Percentiles rank a stretch among this genome's conserved stretches.
phyloP scores from a whole-genome alignment of 352 stramenopile species.

The Globisporangium paroecandrum region DNA sequence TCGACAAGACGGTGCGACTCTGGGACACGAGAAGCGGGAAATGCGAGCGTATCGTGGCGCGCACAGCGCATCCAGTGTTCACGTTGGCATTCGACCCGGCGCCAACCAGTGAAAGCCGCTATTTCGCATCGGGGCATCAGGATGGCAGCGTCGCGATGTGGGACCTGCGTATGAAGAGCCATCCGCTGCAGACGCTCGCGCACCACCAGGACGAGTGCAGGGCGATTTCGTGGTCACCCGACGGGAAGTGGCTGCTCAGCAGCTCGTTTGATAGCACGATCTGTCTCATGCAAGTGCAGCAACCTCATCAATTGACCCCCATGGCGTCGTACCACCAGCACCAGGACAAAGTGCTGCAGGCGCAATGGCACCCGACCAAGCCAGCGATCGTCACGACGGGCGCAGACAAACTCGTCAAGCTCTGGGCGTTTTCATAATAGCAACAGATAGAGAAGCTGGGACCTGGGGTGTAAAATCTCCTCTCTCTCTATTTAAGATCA shows the following conservation, averaged over 20 bases:
- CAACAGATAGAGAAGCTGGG: background rate
- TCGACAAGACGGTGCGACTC: constrained; percentile 62
- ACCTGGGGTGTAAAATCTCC: background rate
- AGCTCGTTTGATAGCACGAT: constrained; percentile 62
- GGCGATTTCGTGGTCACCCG: constrained; percentile 53
- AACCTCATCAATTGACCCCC: constrained; percentile 19
- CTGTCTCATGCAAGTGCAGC: constrained; percentile 27
- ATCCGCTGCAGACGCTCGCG: constrained; percentile 27
- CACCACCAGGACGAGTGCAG: constrained; percentile 60
- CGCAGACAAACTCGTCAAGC: constrained; percentile 64
- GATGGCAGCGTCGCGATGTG: constrained; percentile 60
- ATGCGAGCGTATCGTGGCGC: constrained; percentile 50
- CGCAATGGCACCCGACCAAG: constrained; percentile 51
- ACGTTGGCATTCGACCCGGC: constrained; percentile 46
- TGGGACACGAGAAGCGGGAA: constrained; percentile 58
- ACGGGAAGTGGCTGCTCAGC: constrained; percentile 56
- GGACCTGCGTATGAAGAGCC: constrained; percentile 42
- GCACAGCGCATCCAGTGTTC: constrained; percentile 30
- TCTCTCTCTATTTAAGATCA: constrained; percentile 1
- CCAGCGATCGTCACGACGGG: constrained; percentile 60
- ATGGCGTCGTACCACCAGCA: constrained; percentile 56
- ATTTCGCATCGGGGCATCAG: constrained; percentile 52
- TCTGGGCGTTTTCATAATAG: constrained; percentile 41
- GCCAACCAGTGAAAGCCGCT: constrained; percentile 3
- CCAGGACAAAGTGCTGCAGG: constrained; percentile 64